Evolutionary conservation across 768 basidiomycete genomes (phyloP).

Genomic region (Dendrothele bispora): DNA sequence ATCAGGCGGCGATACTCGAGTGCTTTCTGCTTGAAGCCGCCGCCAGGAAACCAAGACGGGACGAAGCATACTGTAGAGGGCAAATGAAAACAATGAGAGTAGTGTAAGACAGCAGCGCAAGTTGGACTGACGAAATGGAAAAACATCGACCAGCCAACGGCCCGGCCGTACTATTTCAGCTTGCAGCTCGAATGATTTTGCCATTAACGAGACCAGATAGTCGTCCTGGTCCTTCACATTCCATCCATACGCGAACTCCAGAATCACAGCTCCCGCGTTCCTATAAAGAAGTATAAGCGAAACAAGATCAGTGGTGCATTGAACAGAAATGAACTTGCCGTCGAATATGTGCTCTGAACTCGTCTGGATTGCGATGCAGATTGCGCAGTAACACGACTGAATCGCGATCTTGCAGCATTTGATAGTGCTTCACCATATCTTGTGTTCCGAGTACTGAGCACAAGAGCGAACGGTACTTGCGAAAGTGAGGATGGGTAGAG

Average conservation of each 20-base stretch:
- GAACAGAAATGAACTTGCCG: too few species aligned
- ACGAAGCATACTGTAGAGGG: constrained; percentile 42
- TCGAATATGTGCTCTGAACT: too few species aligned
- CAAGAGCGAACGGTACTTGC: too few species aligned
- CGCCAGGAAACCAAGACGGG: constrained; percentile 52
- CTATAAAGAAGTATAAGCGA: too few species aligned
- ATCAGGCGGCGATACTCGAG: constrained; percentile 37
- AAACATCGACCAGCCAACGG: constrained; percentile 44
- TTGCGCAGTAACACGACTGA: too few species aligned
- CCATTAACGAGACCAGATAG: not conserved
- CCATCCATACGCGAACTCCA: not conserved
- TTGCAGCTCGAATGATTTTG: not conserved
- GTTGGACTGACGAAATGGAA: constrained; percentile 34
- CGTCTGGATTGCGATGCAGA: too few species aligned
- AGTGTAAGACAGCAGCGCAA: not conserved
- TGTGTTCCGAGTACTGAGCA: too few species aligned
- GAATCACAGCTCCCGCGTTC: not conserved
- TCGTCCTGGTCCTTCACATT: not conserved
- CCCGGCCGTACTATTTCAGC: constrained; percentile 31
- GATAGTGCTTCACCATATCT: too few species aligned
- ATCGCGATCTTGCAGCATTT: too few species aligned
- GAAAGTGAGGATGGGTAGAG: too few species aligned
- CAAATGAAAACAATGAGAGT: not conserved
- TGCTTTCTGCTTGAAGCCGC: constrained; percentile 47
- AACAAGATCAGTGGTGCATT: too few species aligned